Base-by-base conservation (phyloP, 495 filamentous ascomycete species). In the Penicillium longicatenatum region DNA sequence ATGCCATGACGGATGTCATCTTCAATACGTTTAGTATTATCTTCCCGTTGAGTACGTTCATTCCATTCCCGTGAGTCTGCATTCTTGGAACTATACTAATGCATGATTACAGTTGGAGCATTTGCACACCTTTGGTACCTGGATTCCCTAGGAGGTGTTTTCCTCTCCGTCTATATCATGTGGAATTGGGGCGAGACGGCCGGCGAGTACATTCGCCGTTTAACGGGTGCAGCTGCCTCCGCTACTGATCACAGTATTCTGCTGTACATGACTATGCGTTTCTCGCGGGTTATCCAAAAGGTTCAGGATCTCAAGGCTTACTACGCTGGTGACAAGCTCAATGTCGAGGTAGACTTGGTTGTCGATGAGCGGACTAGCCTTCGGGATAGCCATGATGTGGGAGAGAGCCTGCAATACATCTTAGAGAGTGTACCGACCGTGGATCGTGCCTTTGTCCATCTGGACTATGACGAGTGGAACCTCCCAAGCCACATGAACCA, bases 21-120 rank as follows among this genome's bases (percentile, higher is more conserved):
- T 97, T 97, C 83, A 97, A 96, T 67, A 87, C 82, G 12, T 94
- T 95, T 64, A 92, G 88, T 57, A 96, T 97, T 60, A 83, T 89
- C 59, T 67, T 86, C 61, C 65, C 70, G 19, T 57, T 72, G 22
- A 44, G 66, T 70, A 61, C 49, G 57, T 63, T 17, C 9, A 20
- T 12, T 42, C 30, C 14, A 9, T 6, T 5, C 37, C 16, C 17
- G 14, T 22, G 31, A 21, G 14, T 20, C 37, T 10, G 17, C 7
- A 4, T 0, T 49, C 26, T 41, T 54, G 8, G 37, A 57, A 26
- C 19, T 7, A 21, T n/a, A 17, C 54, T 41, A 57, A 57, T 35
- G 37, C 33, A 62, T 46, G 22, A 12, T 47, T n/a, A 37, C 48
- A 87, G 84, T 94, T 37, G 93, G 93, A 4, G 89, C 82, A 61